These are phyloP conservation scores for Spinacia oleracea DNA, from an alignment of 179 eudicot species.

Conservation along the genomic window DNA sequence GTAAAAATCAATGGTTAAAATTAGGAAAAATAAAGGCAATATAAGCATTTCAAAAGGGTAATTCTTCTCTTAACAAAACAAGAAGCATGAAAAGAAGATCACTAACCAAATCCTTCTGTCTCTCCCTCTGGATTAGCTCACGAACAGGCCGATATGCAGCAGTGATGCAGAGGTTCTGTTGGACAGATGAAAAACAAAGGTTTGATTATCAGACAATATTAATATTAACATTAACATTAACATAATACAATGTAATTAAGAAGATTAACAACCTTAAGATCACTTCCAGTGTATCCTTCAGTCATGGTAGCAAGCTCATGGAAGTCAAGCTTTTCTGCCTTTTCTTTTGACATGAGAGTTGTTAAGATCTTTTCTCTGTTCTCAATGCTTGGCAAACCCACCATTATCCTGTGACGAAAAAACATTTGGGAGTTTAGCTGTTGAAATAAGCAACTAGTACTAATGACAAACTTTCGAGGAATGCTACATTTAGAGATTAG, in stretches of 20 bases:
- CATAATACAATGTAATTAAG: background rate
- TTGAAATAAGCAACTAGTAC: background rate
- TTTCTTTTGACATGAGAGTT: conserved; percentile 79
- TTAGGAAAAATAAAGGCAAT: background rate
- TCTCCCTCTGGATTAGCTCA: conserved; percentile 86
- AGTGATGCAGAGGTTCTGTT: conserved; percentile 79
- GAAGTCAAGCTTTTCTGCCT: conserved; percentile 63
- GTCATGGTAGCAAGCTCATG: conserved; percentile 87
- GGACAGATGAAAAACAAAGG: conserved; percentile 15
- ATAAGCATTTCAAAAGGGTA: background rate
- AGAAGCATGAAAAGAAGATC: background rate
- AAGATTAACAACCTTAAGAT: conserved; percentile 65
- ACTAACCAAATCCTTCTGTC: conserved; percentile 67
- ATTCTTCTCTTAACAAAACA: background rate
- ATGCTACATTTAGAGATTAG: background rate
- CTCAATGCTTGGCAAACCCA: conserved; percentile 77
- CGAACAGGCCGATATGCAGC: conserved; percentile 97
- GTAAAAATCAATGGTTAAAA: conserved; percentile 16
- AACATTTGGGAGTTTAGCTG: background rate
- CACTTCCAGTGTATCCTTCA: conserved; percentile 95
- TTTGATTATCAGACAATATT: background rate
- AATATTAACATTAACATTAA: no score
- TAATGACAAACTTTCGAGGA: background rate
- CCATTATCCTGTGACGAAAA: conserved; percentile 67
- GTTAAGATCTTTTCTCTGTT: conserved; percentile 79